Base-by-base conservation (phyloP, 1,284 basidiomycete genomes). In the Puccinia novopanici region DNA sequence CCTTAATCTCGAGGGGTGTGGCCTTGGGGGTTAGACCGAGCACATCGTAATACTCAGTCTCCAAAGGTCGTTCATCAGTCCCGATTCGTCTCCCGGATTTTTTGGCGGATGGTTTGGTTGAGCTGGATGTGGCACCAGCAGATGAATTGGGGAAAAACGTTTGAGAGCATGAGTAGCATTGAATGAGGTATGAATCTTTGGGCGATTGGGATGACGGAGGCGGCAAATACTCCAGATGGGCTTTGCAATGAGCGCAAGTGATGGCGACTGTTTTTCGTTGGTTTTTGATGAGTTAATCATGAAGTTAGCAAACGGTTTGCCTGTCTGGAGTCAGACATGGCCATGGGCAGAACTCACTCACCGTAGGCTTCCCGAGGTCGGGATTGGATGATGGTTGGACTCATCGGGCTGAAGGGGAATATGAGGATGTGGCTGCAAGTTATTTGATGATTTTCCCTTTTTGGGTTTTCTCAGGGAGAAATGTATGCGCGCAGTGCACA, bases 1-100 rank as follows among this genome's bases (percentile, higher is more conserved):
- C 97, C 88, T 98, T 98, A 85, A 99, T 90, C 81, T 96, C 93
- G 17, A 93, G 93, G 1, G 89, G 89, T 19, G 91, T 91, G 5
- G 93, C 93, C 80, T 89, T 89, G 17, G 92, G 88, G 0, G 91
- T 86, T 0, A 96, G 89, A 6, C 92, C 92, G 3, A 96, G 88
- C 24, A 79, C 55, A 0, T 88, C 93, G 84, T 95, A 95, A 86
- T 95, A 95, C 19, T 89, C 91, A 24, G 92, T 93, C 85, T 96
- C 94, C 61, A 97, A 87, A 1, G 94, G 95, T 82, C 91, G 89
- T 83, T 94, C 93, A 86, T 97, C 93, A 3, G 93, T 92, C 0
- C 93, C 93, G 83, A 92, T 91, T 89, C 91, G 90, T 83, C 91
- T 87, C 37, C 59, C 45, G 17, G 30, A 63, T 42, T 80, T 73